Percentiles rank a stretch among this genome's conserved stretches.
Conservation (phyloP, 1,284 basidiomycete genomes). For the Fomitiporia mediterranea region DNA sequence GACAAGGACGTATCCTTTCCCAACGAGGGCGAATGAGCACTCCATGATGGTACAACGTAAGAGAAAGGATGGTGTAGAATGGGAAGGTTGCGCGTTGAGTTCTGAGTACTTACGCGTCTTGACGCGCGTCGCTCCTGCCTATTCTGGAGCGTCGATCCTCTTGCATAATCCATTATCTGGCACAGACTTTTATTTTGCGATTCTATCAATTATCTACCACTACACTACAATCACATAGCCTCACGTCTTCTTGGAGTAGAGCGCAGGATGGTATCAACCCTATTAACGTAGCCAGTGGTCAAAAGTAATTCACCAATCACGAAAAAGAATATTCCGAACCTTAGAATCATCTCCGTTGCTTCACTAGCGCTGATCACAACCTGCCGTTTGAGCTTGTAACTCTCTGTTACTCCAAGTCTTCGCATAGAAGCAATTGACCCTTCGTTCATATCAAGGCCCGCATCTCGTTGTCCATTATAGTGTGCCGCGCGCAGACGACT, state of each 20-base stretch:
- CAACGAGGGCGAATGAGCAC: constrained; percentile 71
- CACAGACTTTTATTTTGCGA: no score
- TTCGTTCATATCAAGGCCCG: constrained; percentile 80
- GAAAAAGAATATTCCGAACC: constrained; percentile 47
- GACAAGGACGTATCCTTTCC: constrained; percentile 88
- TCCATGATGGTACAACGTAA: constrained; percentile 49
- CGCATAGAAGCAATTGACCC: constrained; percentile 88
- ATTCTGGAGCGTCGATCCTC: neutral
- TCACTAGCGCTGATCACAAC: constrained; percentile 94
- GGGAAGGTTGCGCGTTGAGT: neutral
- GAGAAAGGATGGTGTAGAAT: neutral
- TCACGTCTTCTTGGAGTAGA: constrained; percentile 53
- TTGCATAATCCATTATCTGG: neutral
- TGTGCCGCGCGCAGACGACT: constrained; percentile 89
- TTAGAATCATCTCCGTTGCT: constrained; percentile 97
- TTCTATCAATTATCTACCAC: neutral
- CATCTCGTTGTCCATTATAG: constrained; percentile 81
- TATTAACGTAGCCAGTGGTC: constrained; percentile 15
- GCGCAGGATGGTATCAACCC: constrained; percentile 50
- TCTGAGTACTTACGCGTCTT: neutral
- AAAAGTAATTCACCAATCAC: constrained; percentile 1
- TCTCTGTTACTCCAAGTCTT: constrained; percentile 87
- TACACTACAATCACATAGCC: constrained; percentile 13
- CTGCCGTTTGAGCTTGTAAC: constrained; percentile 95
- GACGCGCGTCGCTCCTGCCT: neutral